Conservation (phyloP, 768 basidiomycete species). For the Lentinula guzmanii region DNA sequence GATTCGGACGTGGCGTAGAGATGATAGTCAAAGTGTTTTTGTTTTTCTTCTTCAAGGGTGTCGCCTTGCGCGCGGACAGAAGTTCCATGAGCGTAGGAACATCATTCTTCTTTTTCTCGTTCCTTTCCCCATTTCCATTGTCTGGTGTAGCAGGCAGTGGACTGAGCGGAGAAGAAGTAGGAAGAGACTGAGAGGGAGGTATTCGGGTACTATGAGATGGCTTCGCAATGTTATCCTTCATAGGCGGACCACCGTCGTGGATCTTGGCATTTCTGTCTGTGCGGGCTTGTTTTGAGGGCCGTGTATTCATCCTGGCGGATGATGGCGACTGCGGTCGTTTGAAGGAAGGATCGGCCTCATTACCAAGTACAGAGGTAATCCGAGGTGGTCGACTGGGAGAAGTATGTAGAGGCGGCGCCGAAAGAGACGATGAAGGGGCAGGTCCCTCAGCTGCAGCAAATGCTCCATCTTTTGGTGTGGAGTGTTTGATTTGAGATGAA, state of each 20-base stretch:
- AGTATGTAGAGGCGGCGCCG: not conserved
- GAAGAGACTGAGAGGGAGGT: not conserved
- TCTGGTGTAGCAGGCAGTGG: not conserved
- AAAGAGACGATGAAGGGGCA: not conserved
- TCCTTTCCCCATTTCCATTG: not conserved
- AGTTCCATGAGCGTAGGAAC: not conserved
- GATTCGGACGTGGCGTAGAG: not conserved
- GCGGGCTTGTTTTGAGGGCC: not conserved
- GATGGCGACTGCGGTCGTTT: not conserved
- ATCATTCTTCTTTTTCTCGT: not conserved
- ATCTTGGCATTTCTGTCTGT: not conserved
- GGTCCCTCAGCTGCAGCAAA: not conserved
- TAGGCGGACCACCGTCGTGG: not conserved
- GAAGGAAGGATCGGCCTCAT: not conserved
- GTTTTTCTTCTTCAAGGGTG: not conserved
- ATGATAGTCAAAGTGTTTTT: not conserved
- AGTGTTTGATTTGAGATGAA: conserved; percentile 2
- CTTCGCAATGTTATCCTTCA: not conserved
- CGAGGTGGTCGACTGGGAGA: not conserved
- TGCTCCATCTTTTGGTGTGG: not conserved
- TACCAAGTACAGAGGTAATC: not conserved
- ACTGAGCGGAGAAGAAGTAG: not conserved
- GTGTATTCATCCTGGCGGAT: not conserved
- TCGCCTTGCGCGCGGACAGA: not conserved
- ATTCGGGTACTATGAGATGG: not conserved